phyloP scores from a whole-genome alignment of 805 yeast species.

The Candida caryicola region DNA sequence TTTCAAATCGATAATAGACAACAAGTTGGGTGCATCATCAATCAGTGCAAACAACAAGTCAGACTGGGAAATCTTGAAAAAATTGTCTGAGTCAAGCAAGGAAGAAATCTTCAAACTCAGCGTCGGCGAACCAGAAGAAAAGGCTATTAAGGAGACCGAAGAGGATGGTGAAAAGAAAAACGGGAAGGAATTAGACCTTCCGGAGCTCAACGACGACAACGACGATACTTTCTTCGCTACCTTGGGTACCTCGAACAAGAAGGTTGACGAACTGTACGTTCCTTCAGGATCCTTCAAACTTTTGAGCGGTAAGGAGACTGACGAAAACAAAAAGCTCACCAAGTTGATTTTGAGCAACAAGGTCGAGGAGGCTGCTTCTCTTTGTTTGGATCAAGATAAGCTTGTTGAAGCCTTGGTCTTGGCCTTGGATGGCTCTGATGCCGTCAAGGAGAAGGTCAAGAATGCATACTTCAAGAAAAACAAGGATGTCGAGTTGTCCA shows the following conservation, averaged over 20 bases:
- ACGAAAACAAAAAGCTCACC: conserved; percentile 43
- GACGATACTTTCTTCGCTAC: conserved; percentile 38
- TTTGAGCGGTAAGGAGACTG: conserved; percentile 31
- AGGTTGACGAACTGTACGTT: conserved; percentile 18
- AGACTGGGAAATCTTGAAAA: conserved; percentile 66
- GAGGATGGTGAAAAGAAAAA: conserved; percentile 8
- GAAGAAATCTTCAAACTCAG: conserved; percentile 41
- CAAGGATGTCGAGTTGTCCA: conserved; percentile 57
- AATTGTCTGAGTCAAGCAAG: conserved; percentile 50
- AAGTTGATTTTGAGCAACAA: conserved; percentile 57
- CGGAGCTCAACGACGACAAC: conserved; percentile 3
- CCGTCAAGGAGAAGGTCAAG: conserved; percentile 63
- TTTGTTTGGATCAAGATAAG: conserved; percentile 59
- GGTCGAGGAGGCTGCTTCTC: conserved; percentile 61
- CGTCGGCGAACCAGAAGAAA: conserved; percentile 15
- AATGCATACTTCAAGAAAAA: conserved; percentile 65
- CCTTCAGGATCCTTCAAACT: conserved; percentile 58
- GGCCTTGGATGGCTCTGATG: conserved; percentile 63
- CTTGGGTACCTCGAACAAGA: conserved; percentile 19
- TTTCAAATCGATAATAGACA: conserved; percentile 52
- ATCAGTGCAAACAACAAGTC: conserved; percentile 41
- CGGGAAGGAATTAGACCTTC: conserved; percentile 1
- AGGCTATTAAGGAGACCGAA: conserved; percentile 4
- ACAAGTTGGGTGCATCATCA: conserved; percentile 43
- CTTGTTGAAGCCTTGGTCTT: conserved; percentile 79